Conservation (phyloP, 2,329 filamentous ascomycete genomes). For the Sporothrix brunneoviolacea region DNA sequence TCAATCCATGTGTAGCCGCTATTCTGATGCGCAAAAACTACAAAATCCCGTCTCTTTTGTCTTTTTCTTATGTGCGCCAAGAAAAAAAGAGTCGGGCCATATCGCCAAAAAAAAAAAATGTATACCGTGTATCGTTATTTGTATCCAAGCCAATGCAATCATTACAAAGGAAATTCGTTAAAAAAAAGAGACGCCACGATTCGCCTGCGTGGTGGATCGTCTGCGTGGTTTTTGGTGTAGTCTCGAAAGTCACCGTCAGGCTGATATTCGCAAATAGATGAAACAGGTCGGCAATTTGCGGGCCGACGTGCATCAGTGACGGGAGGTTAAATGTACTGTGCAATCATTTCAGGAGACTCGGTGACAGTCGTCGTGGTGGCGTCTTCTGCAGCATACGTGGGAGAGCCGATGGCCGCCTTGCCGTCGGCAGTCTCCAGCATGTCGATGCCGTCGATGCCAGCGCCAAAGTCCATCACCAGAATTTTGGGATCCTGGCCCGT, state of each 20-base stretch:
- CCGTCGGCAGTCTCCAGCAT: constrained; percentile 38
- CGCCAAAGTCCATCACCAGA: constrained; percentile 86
- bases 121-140: neutral
- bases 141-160: neutral
- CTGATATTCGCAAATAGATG: no score
- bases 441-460: constrained; percentile 50
- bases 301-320: no score
- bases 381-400: neutral
- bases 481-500: constrained; percentile 92
- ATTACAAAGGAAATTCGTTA: neutral
- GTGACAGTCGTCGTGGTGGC: neutral
- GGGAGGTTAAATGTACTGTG: neutral
- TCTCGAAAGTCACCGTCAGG: no score
- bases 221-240: no score
- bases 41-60: neutral
- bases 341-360: neutral
- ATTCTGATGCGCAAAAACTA: no score
- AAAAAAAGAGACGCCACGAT: neutral
- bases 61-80: neutral
- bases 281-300: neutral
- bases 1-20: no score
- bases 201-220: no score
- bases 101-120: neutral
- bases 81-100: neutral
- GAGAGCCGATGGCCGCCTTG: neutral